Conservation (phyloP, 768 basidiomycete species). For the Psilocybe tampanensis region DNA sequence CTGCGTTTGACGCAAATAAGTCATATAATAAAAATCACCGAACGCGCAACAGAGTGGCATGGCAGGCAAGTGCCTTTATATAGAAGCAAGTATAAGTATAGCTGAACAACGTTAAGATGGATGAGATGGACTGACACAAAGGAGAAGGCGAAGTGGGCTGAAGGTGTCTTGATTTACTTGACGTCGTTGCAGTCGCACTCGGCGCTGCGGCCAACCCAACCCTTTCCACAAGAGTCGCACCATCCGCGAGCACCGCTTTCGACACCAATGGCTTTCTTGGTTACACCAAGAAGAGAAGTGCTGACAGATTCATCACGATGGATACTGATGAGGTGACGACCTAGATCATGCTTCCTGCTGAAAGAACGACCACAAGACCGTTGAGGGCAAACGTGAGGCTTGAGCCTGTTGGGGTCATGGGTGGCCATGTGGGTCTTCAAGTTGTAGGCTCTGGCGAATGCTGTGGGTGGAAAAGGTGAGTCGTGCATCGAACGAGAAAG, state of each 20-base stretch:
- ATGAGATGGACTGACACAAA: conserved; percentile 30
- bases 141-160: conserved; percentile 18
- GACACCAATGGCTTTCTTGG: conserved; percentile 66
- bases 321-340: conserved; percentile 85
- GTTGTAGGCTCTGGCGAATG: conserved; percentile 93
- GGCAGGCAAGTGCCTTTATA: conserved; percentile 30
- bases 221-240: conserved; percentile 78
- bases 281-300: conserved; percentile 36
- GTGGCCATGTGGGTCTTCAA: conserved; percentile 95
- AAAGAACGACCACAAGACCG: conserved; percentile 87
- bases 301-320: conserved; percentile 70
- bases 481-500: conserved; percentile 5
- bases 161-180: conserved; percentile 44
- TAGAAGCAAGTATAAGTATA: neutral
- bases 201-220: conserved; percentile 55
- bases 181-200: conserved; percentile 67
- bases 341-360: conserved; percentile 92
- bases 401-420: conserved; percentile 89
- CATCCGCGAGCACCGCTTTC: conserved; percentile 63
- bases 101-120: neutral
- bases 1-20: conserved; percentile 23
- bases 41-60: conserved; percentile 26
- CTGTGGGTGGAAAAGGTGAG: conserved; percentile 43
- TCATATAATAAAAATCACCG: conserved; percentile 28
- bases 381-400: conserved; percentile 89